These are phyloP conservation scores for Durusdinium trenchii DNA, from an alignment of 73 alveolate species.

Conservation along the genomic window DNA sequence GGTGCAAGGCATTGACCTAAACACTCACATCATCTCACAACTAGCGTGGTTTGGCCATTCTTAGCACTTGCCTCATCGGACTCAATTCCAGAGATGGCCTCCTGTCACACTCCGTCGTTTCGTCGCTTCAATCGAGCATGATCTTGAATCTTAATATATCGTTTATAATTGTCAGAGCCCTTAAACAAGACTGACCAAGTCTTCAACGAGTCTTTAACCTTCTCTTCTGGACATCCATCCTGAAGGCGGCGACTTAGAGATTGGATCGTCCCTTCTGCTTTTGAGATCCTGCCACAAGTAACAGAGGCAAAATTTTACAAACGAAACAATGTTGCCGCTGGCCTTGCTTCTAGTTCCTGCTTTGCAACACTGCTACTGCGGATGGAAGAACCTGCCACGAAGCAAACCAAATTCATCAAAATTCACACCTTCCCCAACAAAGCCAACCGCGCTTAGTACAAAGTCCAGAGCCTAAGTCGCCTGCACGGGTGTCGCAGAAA, in stretches of 20 bases:
- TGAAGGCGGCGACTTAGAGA: conserved; percentile 7
- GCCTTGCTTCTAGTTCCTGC: conserved; percentile 84
- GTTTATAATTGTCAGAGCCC: background rate
- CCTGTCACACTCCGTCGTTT: too few species aligned
- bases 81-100: conserved; percentile 34
- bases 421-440: background rate
- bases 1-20: too few species aligned
- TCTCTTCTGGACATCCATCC: background rate
- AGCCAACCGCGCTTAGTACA: background rate
- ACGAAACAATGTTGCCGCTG: background rate
- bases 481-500: conserved; percentile 45
- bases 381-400: conserved; percentile 50
- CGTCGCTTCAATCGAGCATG: too few species aligned
- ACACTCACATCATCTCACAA: too few species aligned
- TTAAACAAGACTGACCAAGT: background rate
- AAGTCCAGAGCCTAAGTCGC: conserved; percentile 12
- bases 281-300: conserved; percentile 43
- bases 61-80: background rate
- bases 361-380: conserved; percentile 21
- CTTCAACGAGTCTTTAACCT: background rate
- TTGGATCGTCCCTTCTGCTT: conserved; percentile 53
- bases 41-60: too few species aligned
- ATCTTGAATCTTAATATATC: too few species aligned
- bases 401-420: background rate
- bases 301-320: background rate